Evolutionary conservation across 192 early-diverging fungal species (phyloP), one percentile per base, ranked within the genome.

Genomic region (Funneliformis geosporum): DNA sequence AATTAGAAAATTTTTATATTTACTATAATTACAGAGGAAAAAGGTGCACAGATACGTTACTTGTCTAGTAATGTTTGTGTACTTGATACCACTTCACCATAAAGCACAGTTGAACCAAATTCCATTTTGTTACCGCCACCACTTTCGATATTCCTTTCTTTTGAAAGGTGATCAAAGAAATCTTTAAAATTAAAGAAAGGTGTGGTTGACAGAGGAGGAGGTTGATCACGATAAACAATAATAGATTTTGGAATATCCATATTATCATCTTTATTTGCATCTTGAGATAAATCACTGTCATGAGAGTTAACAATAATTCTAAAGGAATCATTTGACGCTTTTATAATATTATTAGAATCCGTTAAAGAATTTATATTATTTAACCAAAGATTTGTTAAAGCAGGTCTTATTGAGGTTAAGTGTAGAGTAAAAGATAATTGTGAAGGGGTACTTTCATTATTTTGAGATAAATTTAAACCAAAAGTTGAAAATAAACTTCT

Each of bases 41-140:
- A 59, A 66, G n/a, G 33, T 39, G 66, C 60, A 16, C 60, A 78
- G 62, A 68, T 33, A 46, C 67, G 76, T 84, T 87, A 92, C 88
- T 92, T 95, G 79, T 98, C 98, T 40, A 99, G 81, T 43, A 98
- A 87, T 10, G 97, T 97, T 84, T 99, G 98, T 1, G 98, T 99
- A 16, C 95, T 96, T 9, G 87, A 87, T 2, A 95, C 87, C 0
- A 93, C 91, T 66, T 94, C 86, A 1, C 91, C 89, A 81, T 95
- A 98, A 80, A 97, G 78, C 2, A 99, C 73, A 55, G 81, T 86
- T 25, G 90, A 90, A 25, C 98, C 98, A 55, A 93, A 91, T 16
- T 72, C 79, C 61, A 84, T 84, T 67, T 80, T 82, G 28, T 74
- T 39, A 64, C 66, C 80, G 39, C 80, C 79, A 33, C 78, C 82